Percentiles rank a stretch among this genome's conserved stretches.
Evolutionary conservation across 2,329 filamentous ascomycete genomes (phyloP).

Genomic region (Talaromyces pinophilus): DNA sequence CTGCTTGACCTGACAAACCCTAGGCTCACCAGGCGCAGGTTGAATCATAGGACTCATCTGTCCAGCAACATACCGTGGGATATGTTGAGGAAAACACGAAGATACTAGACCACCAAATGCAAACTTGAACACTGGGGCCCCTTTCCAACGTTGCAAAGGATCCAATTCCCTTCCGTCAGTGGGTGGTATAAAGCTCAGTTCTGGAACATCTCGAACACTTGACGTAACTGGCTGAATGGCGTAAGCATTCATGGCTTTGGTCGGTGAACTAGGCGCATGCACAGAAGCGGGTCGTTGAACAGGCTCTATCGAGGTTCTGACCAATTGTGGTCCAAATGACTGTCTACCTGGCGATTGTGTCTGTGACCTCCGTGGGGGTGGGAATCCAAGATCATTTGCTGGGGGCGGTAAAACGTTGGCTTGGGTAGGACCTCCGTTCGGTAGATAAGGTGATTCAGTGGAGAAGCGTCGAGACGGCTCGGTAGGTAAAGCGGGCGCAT

Average conservation of each 20-base stretch:
- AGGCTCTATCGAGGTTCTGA: conserved; percentile 47
- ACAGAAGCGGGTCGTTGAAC: conserved; percentile 58
- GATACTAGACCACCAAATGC: conserved; percentile 80
- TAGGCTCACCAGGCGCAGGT: conserved; percentile 78
- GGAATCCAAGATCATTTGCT: conserved; percentile 18
- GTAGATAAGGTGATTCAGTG: conserved; percentile 21
- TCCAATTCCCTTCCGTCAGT: conserved; percentile 64
- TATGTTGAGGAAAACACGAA: conserved; percentile 83
- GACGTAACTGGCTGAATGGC: conserved; percentile 36
- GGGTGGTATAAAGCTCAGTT: conserved; percentile 59
- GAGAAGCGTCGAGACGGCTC: conserved; percentile 34
- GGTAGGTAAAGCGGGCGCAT: conserved; percentile 37
- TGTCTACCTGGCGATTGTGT: conserved; percentile 62
- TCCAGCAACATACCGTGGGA: conserved; percentile 80
- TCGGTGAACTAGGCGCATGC: conserved; percentile 49
- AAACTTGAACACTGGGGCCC: conserved; percentile 82
- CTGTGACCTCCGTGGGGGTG: conserved; percentile 42
- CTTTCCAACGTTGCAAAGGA: conserved; percentile 85
- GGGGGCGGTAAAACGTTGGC: conserved; percentile 7
- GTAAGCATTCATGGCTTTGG: conserved; percentile 40
- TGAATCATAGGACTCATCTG: conserved; percentile 74
- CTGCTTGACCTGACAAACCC: conserved; percentile 72
- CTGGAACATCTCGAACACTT: conserved; percentile 48
- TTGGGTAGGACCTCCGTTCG: background rate
- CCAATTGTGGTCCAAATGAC: conserved; percentile 51